A percentile compares a stretch with the other conserved stretches of the same genome.
Conservation (phyloP, 129 eudicot genomes). For the Dittrichia graveolens region DNA sequence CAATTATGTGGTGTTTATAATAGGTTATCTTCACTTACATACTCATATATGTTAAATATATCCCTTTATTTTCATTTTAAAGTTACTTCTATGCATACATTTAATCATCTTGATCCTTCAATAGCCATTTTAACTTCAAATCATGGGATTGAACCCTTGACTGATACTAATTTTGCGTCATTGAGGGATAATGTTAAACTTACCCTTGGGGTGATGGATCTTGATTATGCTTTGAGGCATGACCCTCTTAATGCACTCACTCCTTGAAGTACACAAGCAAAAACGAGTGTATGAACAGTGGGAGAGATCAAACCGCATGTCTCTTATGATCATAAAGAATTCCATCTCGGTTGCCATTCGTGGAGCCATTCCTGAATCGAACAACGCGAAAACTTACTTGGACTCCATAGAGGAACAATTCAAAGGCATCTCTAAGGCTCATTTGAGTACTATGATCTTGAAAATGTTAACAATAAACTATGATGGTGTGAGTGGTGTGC, state of each 20-base stretch:
- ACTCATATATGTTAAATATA: no score
- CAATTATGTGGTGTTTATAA: no score
- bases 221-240: not conserved
- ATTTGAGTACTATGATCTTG: not conserved
- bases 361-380: slow-evolving; percentile 10
- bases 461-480: not conserved
- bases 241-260: not conserved
- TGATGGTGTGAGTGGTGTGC: not conserved
- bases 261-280: not conserved
- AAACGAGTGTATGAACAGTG: not conserved
- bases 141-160: not conserved
- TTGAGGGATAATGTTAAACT: not conserved
- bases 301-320: not conserved
- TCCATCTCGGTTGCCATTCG: not conserved
- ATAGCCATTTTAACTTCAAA: no score
- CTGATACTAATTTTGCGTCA: not conserved
- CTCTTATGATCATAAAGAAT: slow-evolving; percentile 11
- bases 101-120: no score
- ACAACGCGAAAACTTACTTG: not conserved
- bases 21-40: no score
- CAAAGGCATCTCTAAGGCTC: not conserved
- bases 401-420: not conserved
- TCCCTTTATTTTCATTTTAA: no score
- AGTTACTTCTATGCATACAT: no score
- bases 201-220: not conserved